Base-by-base conservation (phyloP, 768 basidiomycete species). In the Leccinum rimulosum region DNA sequence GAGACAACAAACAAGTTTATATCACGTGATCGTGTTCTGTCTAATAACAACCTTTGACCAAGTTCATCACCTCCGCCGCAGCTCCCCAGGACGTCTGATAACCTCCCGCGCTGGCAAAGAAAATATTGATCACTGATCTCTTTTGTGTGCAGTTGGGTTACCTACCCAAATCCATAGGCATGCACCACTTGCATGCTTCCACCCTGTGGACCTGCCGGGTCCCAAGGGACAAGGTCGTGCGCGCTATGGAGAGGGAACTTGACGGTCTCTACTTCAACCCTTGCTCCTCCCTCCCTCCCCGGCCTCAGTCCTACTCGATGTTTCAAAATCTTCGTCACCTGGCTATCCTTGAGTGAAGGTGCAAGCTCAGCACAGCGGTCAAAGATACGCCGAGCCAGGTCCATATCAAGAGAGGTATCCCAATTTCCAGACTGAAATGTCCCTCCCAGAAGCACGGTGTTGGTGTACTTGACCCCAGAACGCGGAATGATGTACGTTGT, bases 401-500 rank as follows among this genome's bases (percentile, higher is more conserved):
- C 63, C 53, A 77, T 74, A 63, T 80, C 69, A 62, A 80, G 64
- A 8, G 83, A 81, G 6, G 77, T 76, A 64, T 84, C 80, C 80
- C 81, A 83, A 61, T 79, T 76, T 76, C 76, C 54, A 67, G 60
- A 5, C 52, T 82, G 71, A 70, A 78, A 84, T 5, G 81, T 85
- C 1, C 87, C 87, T 11, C 87, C 87, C 14, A 85, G 68, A 55
- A 87, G 74, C 35, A 78, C 77, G 52, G 76, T 73, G 25, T 81
- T 78, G 5, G 75, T 73, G 27, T 82, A 66, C 52, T 72, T 64
- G 40, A 2, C 35, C 58, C 79, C 78, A 14, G 84, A 80, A 22
- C 87, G 79, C 19, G 87, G 85, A 63, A 89, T 88, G 63, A 88
- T 79, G 70, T 89, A 88, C 3, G 79, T 79, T 7, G 70, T 69